Conservation (phyloP, 2,329 filamentous ascomycete species). For the Aspergillus sp. region DNA sequence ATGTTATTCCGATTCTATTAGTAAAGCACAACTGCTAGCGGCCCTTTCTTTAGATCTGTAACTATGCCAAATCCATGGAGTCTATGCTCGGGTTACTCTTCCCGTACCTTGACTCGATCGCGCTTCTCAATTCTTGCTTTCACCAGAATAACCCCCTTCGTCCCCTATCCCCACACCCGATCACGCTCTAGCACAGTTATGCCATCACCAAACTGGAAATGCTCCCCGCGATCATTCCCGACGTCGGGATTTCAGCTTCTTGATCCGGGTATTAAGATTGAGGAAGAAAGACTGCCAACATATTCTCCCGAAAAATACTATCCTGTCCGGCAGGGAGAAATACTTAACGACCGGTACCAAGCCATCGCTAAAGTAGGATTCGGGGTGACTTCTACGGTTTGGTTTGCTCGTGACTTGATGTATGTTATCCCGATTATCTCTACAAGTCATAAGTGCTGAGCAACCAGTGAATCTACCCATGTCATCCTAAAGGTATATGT, state of each 20-base stretch:
- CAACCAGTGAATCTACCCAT: not conserved
- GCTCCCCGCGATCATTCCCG: not conserved
- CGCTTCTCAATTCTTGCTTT: too few relatives aligned
- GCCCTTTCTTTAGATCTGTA: too few relatives aligned
- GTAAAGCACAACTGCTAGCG: too few relatives aligned
- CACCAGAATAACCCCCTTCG: too few relatives aligned
- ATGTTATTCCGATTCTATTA: too few relatives aligned
- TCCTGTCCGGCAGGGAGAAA: not conserved
- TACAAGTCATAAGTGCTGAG: not conserved
- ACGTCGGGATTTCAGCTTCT: not conserved
- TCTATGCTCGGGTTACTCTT: too few relatives aligned
- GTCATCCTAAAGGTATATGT: slow-evolving; percentile 26
- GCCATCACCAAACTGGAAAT: not conserved
- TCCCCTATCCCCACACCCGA: too few relatives aligned
- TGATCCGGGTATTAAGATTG: not conserved
- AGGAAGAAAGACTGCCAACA: slow-evolving; percentile 1
- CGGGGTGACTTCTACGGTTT: not conserved
- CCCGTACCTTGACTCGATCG: too few relatives aligned
- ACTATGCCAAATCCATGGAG: too few relatives aligned
- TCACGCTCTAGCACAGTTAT: too few relatives aligned
- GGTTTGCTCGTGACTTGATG: not conserved
- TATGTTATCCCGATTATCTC: not conserved
- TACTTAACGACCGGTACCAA: not conserved
- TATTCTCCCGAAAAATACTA: not conserved
- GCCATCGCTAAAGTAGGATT: not conserved